phyloP scores from a whole-genome alignment of 768 basidiomycete species.

The Daedaleopsis nitida region DNA sequence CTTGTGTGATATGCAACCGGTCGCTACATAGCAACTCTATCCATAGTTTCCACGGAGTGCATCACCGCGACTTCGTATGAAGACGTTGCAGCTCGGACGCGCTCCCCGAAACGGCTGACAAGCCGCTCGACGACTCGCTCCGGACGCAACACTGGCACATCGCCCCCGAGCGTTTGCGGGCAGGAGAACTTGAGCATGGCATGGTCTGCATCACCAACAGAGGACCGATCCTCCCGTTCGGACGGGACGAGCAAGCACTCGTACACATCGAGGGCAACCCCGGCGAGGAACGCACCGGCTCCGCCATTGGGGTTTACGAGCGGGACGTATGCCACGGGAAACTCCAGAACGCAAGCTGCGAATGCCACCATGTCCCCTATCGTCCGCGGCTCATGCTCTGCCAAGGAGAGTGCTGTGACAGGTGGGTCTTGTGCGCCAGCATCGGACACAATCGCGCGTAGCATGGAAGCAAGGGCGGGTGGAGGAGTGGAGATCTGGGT shows the following conservation, averaged over 20 bases:
- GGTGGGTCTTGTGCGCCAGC: background rate
- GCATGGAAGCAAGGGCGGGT: background rate
- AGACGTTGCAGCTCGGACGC: constrained; percentile 30
- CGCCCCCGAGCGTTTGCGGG: constrained; percentile 36
- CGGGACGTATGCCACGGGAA: constrained; percentile 59
- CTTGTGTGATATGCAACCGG: background rate
- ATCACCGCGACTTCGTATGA: constrained; percentile 30
- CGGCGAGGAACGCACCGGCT: constrained; percentile 40
- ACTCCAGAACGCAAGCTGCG: constrained; percentile 62
- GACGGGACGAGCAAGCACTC: constrained; percentile 38
- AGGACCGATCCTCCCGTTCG: background rate
- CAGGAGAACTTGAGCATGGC: constrained; percentile 60
- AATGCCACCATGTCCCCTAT: constrained; percentile 46
- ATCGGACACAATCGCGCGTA: background rate
- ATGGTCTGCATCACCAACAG: constrained; percentile 27
- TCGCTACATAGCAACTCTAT: constrained; percentile 50
- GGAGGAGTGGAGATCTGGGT: background rate
- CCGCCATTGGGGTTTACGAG: constrained; percentile 24
- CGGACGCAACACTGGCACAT: constrained; percentile 20
- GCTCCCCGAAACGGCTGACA: constrained; percentile 34
- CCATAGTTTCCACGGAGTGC: constrained; percentile 40
- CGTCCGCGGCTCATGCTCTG: background rate
- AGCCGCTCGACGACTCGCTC: constrained; percentile 35
- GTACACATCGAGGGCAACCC: constrained; percentile 53
- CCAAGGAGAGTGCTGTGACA: background rate